phyloP scores from a whole-genome alignment of 1,139 yeast species.

The Kurtzmaniella quercitrusa region DNA sequence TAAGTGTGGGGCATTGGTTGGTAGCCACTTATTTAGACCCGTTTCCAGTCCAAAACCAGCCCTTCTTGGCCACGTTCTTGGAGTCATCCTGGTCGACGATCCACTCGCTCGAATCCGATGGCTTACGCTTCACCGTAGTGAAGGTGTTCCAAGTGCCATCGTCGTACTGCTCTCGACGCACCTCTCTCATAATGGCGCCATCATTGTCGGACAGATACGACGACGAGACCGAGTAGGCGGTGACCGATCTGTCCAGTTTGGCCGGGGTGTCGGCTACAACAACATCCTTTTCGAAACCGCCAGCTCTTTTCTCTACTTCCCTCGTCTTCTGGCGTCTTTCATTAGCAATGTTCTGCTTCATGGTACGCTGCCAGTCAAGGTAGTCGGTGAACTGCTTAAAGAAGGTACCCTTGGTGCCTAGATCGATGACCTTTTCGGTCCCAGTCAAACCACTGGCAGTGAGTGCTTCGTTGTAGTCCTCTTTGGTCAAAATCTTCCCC shows the following conservation, averaged over 20 bases:
- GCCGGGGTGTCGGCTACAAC: conserved; percentile 24
- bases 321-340: conserved; percentile 19
- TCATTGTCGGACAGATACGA: conserved; percentile 45
- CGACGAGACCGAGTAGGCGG: conserved; percentile 49
- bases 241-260: conserved; percentile 23
- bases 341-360: conserved; percentile 40
- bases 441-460: conserved; percentile 8
- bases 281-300: conserved; percentile 8
- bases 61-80: conserved; percentile 4
- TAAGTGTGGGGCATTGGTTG: background rate
- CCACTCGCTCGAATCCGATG: conserved; percentile 32
- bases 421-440: conserved; percentile 20
- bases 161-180: conserved; percentile 48
- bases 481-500: conserved; percentile 44
- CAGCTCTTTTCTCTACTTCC: background rate
- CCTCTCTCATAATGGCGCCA: conserved; percentile 52
- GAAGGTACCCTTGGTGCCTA: conserved; percentile 36
- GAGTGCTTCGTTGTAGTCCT: conserved; percentile 35
- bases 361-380: conserved; percentile 62
- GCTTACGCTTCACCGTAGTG: conserved; percentile 35
- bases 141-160: conserved; percentile 59
- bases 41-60: conserved; percentile 16
- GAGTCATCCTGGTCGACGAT: conserved; percentile 20
- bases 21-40: background rate
- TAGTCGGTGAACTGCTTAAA: conserved; percentile 64